Percentiles rank a stretch among this genome's conserved stretches.
Evolutionary conservation across 1,284 basidiomycete genomes (phyloP).

Genomic region (Golubevia sp.): DNA sequence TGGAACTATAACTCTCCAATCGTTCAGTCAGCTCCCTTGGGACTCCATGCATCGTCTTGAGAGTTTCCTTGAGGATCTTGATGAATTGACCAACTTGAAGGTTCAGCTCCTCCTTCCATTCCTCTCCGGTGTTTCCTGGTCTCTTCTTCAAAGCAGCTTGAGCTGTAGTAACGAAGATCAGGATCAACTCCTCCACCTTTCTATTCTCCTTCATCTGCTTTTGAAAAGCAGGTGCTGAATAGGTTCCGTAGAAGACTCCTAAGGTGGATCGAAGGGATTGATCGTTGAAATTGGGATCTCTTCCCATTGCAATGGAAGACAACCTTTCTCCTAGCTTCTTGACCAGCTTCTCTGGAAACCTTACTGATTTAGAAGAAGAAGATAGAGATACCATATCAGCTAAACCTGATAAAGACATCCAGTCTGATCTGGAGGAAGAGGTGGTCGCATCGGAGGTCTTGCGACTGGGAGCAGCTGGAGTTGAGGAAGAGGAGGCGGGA

Average conservation of each 20-base stretch:
- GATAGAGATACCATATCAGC: conserved; percentile 41
- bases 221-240: conserved; percentile 41
- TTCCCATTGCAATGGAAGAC: conserved; percentile 52
- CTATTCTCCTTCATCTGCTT: conserved; percentile 83
- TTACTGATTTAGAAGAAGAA: conserved; percentile 24
- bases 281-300: conserved; percentile 42
- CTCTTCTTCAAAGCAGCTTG: conserved; percentile 69
- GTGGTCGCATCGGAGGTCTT: background rate
- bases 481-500: background rate
- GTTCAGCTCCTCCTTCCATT: conserved; percentile 90
- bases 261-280: conserved; percentile 46
- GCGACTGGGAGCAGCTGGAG: background rate
- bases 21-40: conserved; percentile 80
- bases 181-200: conserved; percentile 94
- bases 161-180: conserved; percentile 87
- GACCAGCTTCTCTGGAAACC: conserved; percentile 56
- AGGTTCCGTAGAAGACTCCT: conserved; percentile 53
- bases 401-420: conserved; percentile 40
- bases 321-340: conserved; percentile 48
- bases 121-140: conserved; percentile 73
- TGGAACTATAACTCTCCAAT: conserved; percentile 80
- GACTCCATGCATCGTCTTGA: conserved; percentile 63
- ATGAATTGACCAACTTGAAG: conserved; percentile 87
- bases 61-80: conserved; percentile 78
- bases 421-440: conserved; percentile 21